Base-by-base conservation (phyloP, 495 filamentous ascomycete species). In the Lophiotrema nucula region DNA sequence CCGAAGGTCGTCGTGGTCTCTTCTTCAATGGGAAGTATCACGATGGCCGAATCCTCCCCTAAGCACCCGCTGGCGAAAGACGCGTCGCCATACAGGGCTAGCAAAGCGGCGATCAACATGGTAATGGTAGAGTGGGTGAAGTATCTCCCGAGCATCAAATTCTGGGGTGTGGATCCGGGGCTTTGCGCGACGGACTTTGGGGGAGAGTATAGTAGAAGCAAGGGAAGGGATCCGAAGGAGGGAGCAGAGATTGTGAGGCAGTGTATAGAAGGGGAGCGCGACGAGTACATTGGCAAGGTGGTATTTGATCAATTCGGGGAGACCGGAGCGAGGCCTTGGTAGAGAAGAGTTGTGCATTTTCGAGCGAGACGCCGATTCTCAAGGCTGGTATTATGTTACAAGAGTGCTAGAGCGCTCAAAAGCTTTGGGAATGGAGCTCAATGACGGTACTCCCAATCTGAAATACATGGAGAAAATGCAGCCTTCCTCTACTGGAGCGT, bases 51-150 rank as follows among this genome's bases (percentile, higher is more conserved):
- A 12, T 33, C 26, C 3, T 6, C 43, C 13, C 5, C 19, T 12
- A 18, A 19, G 41, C 18, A 33, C 13, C 24, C 23, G 16, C 22
- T 53, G 18, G 16, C n/a, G 18, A 19, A 27, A 13, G 22, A 2
- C 13, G 18, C 11, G 0, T 28, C 35, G 28, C 43, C 41, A n/a
- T 60, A 64, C 42, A 1, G 37, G 2, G 23, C 48, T 2, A 37
- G 23, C 55, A 64, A 64, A 37, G 60, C 60, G 2, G 60, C 60
- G 13, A 22, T 64, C 6, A 53, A 64, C 31, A 64, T 64, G 60
- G 15, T 54, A 2, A 38, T 47, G 15, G 43, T 39, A 28, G 6
- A 48, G 18, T 54, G 58, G 44, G 24, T 13, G 4, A 25, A 39
- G 13, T 10, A 12, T 11, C 19, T 38, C 11, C 31, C 8, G 8